Evolutionary conservation across 2,329 filamentous ascomycete genomes (phyloP).

Genomic region (Orbilia javanica): DNA sequence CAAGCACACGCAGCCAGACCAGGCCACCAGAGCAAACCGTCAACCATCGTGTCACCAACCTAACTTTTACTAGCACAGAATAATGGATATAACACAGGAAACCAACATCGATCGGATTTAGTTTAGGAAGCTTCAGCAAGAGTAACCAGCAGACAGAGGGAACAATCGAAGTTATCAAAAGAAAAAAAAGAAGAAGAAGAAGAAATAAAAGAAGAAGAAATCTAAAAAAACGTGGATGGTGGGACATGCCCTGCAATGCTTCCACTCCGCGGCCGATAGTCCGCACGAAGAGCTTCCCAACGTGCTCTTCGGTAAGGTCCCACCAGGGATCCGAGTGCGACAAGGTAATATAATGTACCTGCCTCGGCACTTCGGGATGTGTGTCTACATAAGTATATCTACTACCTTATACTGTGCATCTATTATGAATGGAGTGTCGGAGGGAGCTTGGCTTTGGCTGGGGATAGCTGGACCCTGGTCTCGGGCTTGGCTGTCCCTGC

Average conservation of each 20-base stretch:
- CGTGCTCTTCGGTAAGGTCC: not conserved
- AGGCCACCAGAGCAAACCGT: not conserved
- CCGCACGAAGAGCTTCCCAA: not conserved
- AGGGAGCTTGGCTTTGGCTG: not conserved
- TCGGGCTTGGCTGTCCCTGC: constrained; percentile 28
- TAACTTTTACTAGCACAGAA: not conserved
- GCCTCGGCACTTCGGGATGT: too few relatives aligned
- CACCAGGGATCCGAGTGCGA: constrained; percentile 14
- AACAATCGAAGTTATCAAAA: too few relatives aligned
- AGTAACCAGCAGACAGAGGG: not conserved
- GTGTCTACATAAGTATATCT: too few relatives aligned
- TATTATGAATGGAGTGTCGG: too few relatives aligned
- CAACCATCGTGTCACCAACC: too few relatives aligned
- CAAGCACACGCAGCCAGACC: not conserved
- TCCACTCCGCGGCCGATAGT: not conserved
- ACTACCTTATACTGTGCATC: too few relatives aligned
- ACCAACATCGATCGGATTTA: not conserved
- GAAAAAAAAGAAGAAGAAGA: too few relatives aligned
- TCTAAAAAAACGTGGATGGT: constrained; percentile 50
- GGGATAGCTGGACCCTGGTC: constrained; percentile 1
- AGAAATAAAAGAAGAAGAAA: not conserved
- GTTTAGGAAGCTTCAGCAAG: not conserved
- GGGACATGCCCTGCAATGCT: not conserved
- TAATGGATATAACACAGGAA: not conserved
- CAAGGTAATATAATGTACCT: not conserved